Evolutionary conservation across 768 basidiomycete species (phyloP).

Genomic region (Mycena latifolia): DNA sequence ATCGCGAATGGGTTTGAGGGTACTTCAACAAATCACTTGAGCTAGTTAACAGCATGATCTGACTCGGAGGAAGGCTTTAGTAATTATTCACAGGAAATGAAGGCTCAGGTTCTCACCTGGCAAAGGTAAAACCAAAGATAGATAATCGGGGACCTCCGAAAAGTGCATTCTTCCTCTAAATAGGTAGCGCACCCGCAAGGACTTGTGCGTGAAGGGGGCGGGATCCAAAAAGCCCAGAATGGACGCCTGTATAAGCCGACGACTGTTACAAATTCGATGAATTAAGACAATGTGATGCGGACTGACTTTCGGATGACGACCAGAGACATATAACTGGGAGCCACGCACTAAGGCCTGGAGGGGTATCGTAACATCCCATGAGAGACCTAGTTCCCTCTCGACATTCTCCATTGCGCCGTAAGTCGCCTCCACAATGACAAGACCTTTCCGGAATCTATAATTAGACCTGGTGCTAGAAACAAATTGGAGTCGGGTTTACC

Average conservation of each 20-base stretch:
- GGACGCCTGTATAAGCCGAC: slow-evolving; percentile 59
- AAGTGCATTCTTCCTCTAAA: slow-evolving; percentile 83
- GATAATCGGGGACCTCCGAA: slow-evolving; percentile 80
- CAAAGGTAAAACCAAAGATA: slow-evolving; percentile 79
- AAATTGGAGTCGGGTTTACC: slow-evolving; percentile 56
- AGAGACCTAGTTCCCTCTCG: slow-evolving; percentile 64
- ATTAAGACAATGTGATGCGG: slow-evolving; percentile 20
- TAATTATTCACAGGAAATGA: slow-evolving; percentile 17
- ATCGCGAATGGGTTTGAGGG: slow-evolving; percentile 14
- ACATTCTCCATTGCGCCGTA: slow-evolving; percentile 73
- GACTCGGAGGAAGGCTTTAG: slow-evolving; percentile 21
- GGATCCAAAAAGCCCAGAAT: slow-evolving; percentile 94
- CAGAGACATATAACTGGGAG: slow-evolving; percentile 83
- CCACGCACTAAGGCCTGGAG: slow-evolving; percentile 74
- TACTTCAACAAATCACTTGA: slow-evolving; percentile 24
- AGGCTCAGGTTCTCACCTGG: slow-evolving; percentile 60
- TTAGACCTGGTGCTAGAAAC: slow-evolving; percentile 22
- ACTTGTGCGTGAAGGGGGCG: slow-evolving; percentile 78
- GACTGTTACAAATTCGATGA: slow-evolving; percentile 24
- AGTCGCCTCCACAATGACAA: slow-evolving; percentile 80
- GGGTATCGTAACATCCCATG: slow-evolving; percentile 83
- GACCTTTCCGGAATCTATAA: slow-evolving; percentile 57
- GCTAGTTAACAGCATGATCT: slow-evolving; percentile 31
- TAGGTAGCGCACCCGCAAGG: slow-evolving; percentile 77
- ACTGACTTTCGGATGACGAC: slow-evolving; percentile 79